A percentile compares a stretch with the other conserved stretches of the same genome.
These are phyloP conservation scores for Eremothecium cymbalariae DNA, from an alignment of 1,139 yeast genomes.

Conservation along the genomic window DNA sequence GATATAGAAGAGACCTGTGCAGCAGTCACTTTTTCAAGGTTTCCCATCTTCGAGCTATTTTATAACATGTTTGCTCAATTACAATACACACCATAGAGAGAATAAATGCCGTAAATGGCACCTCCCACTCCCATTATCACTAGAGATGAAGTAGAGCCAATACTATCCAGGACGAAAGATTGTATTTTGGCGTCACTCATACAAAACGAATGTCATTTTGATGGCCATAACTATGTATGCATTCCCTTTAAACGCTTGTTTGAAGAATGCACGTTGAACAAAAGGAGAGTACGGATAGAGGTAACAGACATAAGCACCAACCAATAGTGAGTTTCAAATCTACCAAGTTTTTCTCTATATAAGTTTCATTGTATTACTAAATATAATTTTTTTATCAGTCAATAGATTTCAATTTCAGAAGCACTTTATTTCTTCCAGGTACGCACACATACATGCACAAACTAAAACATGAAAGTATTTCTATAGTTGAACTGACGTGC, in stretches of 20 bases:
- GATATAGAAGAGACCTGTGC: no score
- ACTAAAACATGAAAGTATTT: no score
- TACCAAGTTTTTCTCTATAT: background rate
- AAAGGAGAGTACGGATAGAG: constrained; percentile 21
- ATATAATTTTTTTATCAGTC: no score
- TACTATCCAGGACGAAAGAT: constrained; percentile 12
- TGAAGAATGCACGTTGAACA: constrained; percentile 39
- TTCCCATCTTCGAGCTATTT: background rate
- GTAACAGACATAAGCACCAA: constrained; percentile 23
- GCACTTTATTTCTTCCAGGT: no score
- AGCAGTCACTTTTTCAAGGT: constrained; percentile 1
- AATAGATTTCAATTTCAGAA: no score
- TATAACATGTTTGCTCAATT: background rate
- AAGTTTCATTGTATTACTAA: background rate
- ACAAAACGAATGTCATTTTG: constrained; percentile 29
- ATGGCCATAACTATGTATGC: constrained; percentile 40
- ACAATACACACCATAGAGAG: background rate
- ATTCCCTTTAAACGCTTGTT: constrained; percentile 48
- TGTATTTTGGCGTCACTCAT: constrained; percentile 28
- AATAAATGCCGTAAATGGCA: constrained; percentile 23
- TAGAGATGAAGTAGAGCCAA: constrained; percentile 18
- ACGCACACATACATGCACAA: no score
- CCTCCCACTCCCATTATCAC: constrained; percentile 32
- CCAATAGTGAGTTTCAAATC: background rate
- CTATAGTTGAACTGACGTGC: no score